Evolutionary conservation across 2,329 filamentous ascomycete genomes (phyloP), one percentile per base, ranked within the genome.

Genomic region (Orbilia blumenaviensis): DNA sequence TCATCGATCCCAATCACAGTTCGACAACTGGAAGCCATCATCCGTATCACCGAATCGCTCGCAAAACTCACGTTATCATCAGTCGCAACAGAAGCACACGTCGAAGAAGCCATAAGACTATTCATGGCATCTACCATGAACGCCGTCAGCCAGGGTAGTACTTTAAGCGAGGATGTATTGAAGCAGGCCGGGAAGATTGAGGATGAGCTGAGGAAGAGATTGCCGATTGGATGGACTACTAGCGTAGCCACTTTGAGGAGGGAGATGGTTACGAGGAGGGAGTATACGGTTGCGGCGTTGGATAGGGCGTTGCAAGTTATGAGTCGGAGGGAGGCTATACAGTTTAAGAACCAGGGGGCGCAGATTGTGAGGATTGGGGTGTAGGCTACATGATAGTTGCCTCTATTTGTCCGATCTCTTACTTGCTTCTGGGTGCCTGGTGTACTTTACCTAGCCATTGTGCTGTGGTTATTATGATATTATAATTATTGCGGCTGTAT

Each of bases 61-160:
- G 95, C 95, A 68, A 99, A 99, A 83, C 86, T 99, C 46, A 90
- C 91, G 0, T 88, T 99, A 7, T 92, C 91, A 0, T 90, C 94
- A 2, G 87, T 97, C 44, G 95, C 94, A 1, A 94, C 91, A 0
- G 94, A 97, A 83, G 87, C 89, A 52, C 95, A 99, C 81, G 95
- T 99, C 62, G 94, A 99, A 81, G 95, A 99, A 84, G 95, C 95
- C 1, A 99, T 99, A 80, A 91, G 95, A 0, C 88, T 99, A 14
- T 99, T 99, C 89, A 86, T 99, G 29, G 95, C 94, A 78, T 94
- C 91, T 2, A 99, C 95, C 69, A 98, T 99, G 95, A 94, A 99
- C 81, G 95, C 95, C 6, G 93, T 98, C 68, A 94, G 92, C 74
- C 93, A 96, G 81, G 94, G 94, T 75, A 90, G 91, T 79, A 92